Base-by-base conservation (phyloP, 768 basidiomycete species). In the Cystobasidium onofrii region DNA sequence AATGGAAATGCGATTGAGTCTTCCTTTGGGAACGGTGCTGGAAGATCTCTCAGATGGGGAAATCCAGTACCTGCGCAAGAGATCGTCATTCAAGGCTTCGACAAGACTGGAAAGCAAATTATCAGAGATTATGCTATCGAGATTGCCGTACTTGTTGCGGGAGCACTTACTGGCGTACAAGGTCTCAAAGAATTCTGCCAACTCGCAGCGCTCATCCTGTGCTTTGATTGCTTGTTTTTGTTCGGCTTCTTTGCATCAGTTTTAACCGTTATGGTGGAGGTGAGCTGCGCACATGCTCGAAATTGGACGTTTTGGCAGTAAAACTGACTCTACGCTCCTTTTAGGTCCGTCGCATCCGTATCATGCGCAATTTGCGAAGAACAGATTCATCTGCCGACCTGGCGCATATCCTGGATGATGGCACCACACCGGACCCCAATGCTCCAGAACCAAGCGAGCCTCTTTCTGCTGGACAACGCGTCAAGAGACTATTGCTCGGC, bases 241-340 rank as follows among this genome's bases (percentile, higher is more conserved):
- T 89, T 89, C 82, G 92, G 92, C 0, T 95, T 96, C 82, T 89
- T 95, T 80, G 86, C 90, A 0, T 88, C 90, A 0, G 87, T 97
- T 66, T 83, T 99, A 66, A 88, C 87, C n/a, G 85, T 99, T 80
- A 96, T 98, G 90, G 89, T 98, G 75, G 95, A 99, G 85, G 92
- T 92, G 69, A 73, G 80, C 62, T 41, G 9, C 17, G 31, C 1
- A 6, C 44, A 2, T 23, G 1, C 6, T 1, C 46, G 34, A 13
- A 27, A 6, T 39, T 36, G 41, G 41, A 43, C 7, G 43, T 13
- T 41, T n/a, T 50, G 2, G 52, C 25, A 44, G 0, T 29, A 34
- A 15, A 50, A 20, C 52, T 9, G 25, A 36, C 7, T 50, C n/a
- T 10, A 17, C 13, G 1, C 27, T 15, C 1, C 6, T 17, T 31